These are phyloP conservation scores for Euphorbia pulcherrima DNA, from an alignment of 345 rosid species.

Conservation along the genomic window DNA sequence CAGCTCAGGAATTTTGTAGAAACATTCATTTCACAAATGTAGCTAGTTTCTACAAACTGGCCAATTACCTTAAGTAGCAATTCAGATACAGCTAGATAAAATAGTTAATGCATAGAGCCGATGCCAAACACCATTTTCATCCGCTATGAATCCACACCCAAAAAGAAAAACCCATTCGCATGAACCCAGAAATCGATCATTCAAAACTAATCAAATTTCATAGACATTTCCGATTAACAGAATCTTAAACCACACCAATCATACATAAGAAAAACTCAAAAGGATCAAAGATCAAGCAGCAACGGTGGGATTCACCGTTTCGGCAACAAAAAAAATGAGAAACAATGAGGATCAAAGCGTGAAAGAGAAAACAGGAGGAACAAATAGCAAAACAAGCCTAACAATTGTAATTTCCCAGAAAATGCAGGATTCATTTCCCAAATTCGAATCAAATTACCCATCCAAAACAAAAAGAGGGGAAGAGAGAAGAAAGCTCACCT, in stretches of 20 bases:
- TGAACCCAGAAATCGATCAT: not conserved
- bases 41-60: not conserved
- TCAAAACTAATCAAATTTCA: not conserved
- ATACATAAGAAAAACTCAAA: not conserved
- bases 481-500: slow-evolving; percentile 17
- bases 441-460: slow-evolving; percentile 15
- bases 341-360: not conserved
- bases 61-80: not conserved
- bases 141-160: not conserved
- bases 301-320: not conserved
- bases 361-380: not conserved
- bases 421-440: not conserved
- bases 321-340: not conserved
- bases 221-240: not conserved
- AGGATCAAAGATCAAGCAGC: not conserved
- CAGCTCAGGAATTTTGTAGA: not conserved
- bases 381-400: not conserved
- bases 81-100: not conserved
- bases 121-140: not conserved
- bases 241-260: not conserved
- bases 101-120: not conserved
- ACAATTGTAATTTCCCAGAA: not conserved
- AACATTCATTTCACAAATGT: not conserved
- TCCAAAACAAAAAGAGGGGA: not conserved
- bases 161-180: not conserved